Evolutionary conservation across 805 yeast genomes (phyloP).

Genomic region (Yarrowia porcina): DNA sequence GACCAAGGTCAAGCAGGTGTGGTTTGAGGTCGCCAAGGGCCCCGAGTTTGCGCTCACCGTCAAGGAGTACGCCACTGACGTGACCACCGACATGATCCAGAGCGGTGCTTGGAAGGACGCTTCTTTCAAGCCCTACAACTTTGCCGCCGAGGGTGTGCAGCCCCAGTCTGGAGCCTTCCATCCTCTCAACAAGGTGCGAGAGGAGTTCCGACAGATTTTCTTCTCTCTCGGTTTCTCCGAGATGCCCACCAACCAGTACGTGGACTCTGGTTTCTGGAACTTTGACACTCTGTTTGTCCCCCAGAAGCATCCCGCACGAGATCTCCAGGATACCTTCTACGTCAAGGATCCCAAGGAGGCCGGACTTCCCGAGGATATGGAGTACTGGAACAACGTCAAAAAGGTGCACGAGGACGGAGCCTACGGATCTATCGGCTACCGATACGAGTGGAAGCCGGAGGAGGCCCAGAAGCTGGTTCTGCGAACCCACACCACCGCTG

Average conservation of each 20-base stretch:
- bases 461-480: constrained; percentile 89
- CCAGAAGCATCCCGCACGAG: constrained; percentile 99
- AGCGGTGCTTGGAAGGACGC: constrained; percentile 78
- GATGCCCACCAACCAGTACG: constrained; percentile 98
- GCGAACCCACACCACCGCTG: constrained; percentile 97
- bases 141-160: constrained; percentile 86
- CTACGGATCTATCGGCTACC: constrained; percentile 93
- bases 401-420: constrained; percentile 86
- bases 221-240: constrained; percentile 97
- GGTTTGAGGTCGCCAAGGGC: constrained; percentile 76
- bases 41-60: constrained; percentile 78
- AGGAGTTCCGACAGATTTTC: constrained; percentile 96
- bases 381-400: constrained; percentile 73
- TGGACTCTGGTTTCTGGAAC: constrained; percentile 98
- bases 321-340: constrained; percentile 96
- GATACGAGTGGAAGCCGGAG: constrained; percentile 94
- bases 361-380: constrained; percentile 74
- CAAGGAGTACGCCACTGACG: constrained; percentile 82
- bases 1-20: constrained; percentile 63
- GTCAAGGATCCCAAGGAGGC: constrained; percentile 87
- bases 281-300: constrained; percentile 96
- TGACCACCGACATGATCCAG: constrained; percentile 88
- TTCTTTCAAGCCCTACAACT: constrained; percentile 91
- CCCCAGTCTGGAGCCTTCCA: constrained; percentile 92
- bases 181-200: constrained; percentile 94